These are phyloP conservation scores for Pseudogymnoascus pannorum DNA, from an alignment of 2,329 filamentous ascomycete species.

Conservation along the genomic window DNA sequence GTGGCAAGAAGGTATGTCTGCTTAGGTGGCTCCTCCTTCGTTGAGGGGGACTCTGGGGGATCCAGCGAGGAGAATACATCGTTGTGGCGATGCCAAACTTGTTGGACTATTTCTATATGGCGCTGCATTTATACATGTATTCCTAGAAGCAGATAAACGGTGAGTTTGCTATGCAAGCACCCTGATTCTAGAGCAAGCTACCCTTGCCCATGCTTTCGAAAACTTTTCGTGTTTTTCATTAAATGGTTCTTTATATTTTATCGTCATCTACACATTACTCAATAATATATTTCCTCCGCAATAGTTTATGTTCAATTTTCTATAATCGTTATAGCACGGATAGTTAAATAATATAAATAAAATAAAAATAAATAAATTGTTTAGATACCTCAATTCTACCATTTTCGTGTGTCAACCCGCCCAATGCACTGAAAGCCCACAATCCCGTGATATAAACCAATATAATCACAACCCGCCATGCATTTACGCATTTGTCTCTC, in stretches of 20 bases:
- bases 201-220: background rate
- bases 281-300: background rate
- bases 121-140: constrained; percentile 7
- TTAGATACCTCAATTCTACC: background rate
- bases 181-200: background rate
- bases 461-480: background rate
- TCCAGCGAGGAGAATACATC: background rate
- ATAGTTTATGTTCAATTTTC: background rate
- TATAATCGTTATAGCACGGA: background rate
- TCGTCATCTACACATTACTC: background rate
- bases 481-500: background rate
- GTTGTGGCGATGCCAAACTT: background rate
- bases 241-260: background rate
- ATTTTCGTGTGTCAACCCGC: background rate
- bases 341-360: background rate
- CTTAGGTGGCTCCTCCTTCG: background rate
- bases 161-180: constrained; percentile 7
- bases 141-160: background rate
- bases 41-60: background rate
- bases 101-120: background rate
- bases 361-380: background rate
- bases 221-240: background rate
- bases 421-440: background rate
- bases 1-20: background rate
- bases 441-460: background rate